A percentile compares a stretch with the other conserved stretches of the same genome.
These are phyloP conservation scores for Silene coronaria DNA, from an alignment of 179 eudicot species.

Conservation along the genomic window DNA sequence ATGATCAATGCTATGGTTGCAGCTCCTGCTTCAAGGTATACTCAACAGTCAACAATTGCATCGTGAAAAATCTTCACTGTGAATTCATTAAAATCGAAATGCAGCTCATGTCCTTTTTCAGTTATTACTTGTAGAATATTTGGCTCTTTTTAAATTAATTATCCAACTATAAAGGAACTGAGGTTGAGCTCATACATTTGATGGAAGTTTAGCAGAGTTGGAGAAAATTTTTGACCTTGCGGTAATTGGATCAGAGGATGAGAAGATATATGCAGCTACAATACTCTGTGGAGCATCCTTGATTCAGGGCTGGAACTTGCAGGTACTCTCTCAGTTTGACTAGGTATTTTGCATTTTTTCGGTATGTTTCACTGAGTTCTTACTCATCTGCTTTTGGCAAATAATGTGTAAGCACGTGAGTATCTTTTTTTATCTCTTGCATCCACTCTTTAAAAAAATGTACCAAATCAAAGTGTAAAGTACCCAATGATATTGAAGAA, in stretches of 20 bases:
- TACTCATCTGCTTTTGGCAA: too few species aligned
- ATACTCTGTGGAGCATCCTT: conserved; percentile 91
- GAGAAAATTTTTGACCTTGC: conserved; percentile 85
- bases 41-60: conserved; percentile 1
- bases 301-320: conserved; percentile 80
- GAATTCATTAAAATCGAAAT: background rate
- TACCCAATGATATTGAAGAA: too few species aligned
- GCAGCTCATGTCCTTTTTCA: background rate
- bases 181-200: conserved; percentile 81
- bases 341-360: too few species aligned
- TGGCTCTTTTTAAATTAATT: conserved; percentile 30
- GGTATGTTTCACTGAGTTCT: too few species aligned
- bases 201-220: conserved; percentile 99
- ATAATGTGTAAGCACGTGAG: too few species aligned
- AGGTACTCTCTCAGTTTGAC: conserved; percentile 39
- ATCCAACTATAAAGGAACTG: conserved; percentile 58
- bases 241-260: conserved; percentile 75
- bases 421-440: too few species aligned
- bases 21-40: conserved; percentile 90
- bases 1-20: conserved; percentile 74
- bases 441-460: too few species aligned
- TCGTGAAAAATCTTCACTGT: conserved; percentile 7
- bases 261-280: conserved; percentile 78
- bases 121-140: background rate
- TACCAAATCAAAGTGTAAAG: too few species aligned